Conservation (phyloP, 305 asterid species). For the Andrographis paniculata region DNA sequence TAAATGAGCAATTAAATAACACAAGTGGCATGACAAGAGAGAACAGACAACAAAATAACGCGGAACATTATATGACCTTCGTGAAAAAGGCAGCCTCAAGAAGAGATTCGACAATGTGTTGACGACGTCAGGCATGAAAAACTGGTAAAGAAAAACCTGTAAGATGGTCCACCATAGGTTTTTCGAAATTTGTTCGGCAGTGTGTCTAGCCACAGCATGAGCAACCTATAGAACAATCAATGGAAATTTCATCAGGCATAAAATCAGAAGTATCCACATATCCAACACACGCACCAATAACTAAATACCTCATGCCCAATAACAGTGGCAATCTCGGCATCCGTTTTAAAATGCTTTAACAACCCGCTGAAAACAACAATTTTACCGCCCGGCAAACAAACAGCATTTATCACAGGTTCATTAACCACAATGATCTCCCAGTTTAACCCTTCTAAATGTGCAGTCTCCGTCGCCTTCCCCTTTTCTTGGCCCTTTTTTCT, state of each 20-base stretch:
- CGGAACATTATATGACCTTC: slow-evolving; percentile 39
- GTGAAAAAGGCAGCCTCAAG: slow-evolving; percentile 82
- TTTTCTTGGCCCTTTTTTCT: slow-evolving; percentile 62
- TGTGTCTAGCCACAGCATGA: slow-evolving; percentile 90
- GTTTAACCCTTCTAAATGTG: slow-evolving; percentile 69
- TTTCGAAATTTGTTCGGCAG: slow-evolving; percentile 77
- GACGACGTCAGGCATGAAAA: slow-evolving; percentile 76
- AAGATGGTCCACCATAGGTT: slow-evolving; percentile 69
- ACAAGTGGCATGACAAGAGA: neutral
- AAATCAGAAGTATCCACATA: slow-evolving; percentile 10
- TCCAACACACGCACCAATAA: neutral
- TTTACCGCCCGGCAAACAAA: slow-evolving; percentile 71
- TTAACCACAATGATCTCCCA: slow-evolving; percentile 91
- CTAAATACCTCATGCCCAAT: slow-evolving; percentile 69
- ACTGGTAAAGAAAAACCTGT: slow-evolving; percentile 71
- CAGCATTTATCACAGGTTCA: slow-evolving; percentile 40
- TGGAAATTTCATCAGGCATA: slow-evolving; percentile 12
- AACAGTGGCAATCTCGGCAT: slow-evolving; percentile 75
- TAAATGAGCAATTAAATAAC: slow-evolving; percentile 1
- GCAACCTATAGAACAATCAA: slow-evolving; percentile 50
- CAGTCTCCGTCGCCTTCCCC: slow-evolving; percentile 39
- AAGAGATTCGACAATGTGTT: slow-evolving; percentile 69
- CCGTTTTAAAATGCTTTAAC: slow-evolving; percentile 62
- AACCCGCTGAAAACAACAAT: slow-evolving; percentile 79
- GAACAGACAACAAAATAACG: slow-evolving; percentile 1